Conservation (phyloP, 257 asterid genomes). For the Agastache rugosa region DNA sequence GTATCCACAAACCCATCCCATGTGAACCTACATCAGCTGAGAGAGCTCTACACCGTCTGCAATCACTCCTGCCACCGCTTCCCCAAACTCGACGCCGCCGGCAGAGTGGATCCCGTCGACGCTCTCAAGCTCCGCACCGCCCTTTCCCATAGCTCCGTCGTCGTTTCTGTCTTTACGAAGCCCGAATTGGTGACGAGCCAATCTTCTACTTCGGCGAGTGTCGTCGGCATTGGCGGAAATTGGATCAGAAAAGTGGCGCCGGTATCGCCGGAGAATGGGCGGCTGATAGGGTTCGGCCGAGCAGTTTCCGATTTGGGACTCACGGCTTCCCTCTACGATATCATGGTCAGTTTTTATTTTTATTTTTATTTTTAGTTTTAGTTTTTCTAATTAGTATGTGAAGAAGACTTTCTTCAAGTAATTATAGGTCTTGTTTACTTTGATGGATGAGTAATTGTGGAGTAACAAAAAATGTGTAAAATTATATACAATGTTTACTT, state of each 20-base stretch:
- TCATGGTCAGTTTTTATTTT: constrained; percentile 57
- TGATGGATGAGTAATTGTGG: not conserved
- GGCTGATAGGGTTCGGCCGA: constrained; percentile 85
- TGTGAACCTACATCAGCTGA: constrained; percentile 56
- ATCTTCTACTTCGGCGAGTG: constrained; percentile 28
- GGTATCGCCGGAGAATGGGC: constrained; percentile 71
- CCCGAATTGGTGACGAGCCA: constrained; percentile 39
- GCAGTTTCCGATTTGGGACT: constrained; percentile 84
- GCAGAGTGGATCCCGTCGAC: constrained; percentile 69
- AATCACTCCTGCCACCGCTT: constrained; percentile 91
- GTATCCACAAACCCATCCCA: constrained; percentile 68
- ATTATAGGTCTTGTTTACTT: not conserved
- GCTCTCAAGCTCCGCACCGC: constrained; percentile 67
- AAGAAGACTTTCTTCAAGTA: not conserved
- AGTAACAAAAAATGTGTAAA: too few relatives aligned
- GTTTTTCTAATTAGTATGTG: not conserved
- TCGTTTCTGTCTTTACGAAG: constrained; percentile 74
- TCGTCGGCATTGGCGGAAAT: constrained; percentile 58
- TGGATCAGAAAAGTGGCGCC: constrained; percentile 69
- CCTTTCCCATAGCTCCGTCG: constrained; percentile 70
- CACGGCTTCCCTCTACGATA: constrained; percentile 82
- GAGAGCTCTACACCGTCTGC: constrained; percentile 68
- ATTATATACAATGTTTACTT: too few relatives aligned
- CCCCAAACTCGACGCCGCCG: constrained; percentile 60
- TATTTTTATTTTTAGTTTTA: not conserved